Evolutionary conservation across 1,284 basidiomycete species (phyloP), one percentile per base, ranked within the genome.

Genomic region (Fomitopsis palustris): DNA sequence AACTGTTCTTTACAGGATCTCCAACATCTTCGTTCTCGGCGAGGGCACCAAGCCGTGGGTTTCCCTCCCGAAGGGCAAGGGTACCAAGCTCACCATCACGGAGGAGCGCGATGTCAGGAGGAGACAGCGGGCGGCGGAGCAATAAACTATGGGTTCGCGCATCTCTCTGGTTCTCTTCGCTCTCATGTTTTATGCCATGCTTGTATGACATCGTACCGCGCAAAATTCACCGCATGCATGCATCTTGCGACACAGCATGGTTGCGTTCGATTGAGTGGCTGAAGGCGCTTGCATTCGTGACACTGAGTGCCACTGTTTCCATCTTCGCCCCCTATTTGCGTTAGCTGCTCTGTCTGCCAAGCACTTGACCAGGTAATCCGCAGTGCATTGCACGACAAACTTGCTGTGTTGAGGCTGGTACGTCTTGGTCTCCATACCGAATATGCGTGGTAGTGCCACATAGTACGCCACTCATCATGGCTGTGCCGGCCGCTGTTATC

Each of bases 21-120:
- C 88, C 73, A 99, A 99, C 86, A 93, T 99, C 75, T 98, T 99
- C 79, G 91, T 98, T 71, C 94, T 98, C 67, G 96, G 97, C 67
- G 90, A 96, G 80, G 95, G 94, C 63, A 83, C 76, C 76, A 99
- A 99, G 86, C 87, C 96, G 59, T 95, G 95, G 90, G 86, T 99
- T 81, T 98, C 96, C 54, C 81, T 99, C 72, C 96, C 96, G 70
- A 96, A 94, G 82, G 96, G 96, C 80, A 97, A 97, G 85, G 97
- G 96, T 81, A 90, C 89, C 75, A 96, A 96, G 80, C 90, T 97
- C 66, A 92, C 90, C 60, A 93, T 93, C 69, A 84, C 92, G 16
- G 91, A 93, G 82, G 91, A 93, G 81, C 81, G 92, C 66, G 91
- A 93, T 76, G 77, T 84, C 69, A 84, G 83, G 81, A 87, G 90